Evolutionary conservation across 2,329 filamentous ascomycete genomes (phyloP).

Genomic region (Ploettnerulaceae sp.): DNA sequence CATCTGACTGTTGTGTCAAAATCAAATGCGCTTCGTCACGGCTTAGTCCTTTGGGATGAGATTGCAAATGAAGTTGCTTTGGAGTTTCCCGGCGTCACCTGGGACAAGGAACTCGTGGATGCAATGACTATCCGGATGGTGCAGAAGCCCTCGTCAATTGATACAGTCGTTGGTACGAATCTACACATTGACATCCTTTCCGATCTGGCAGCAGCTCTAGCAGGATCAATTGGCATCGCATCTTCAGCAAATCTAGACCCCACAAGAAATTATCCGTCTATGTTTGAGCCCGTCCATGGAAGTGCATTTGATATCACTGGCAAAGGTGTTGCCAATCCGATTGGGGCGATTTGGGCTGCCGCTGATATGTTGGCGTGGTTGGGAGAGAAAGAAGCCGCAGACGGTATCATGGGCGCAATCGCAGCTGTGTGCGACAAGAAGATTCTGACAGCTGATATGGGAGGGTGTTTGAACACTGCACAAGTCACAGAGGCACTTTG

Average conservation of each 20-base stretch:
- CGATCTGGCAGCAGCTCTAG: constrained; percentile 64
- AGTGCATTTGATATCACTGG: constrained; percentile 50
- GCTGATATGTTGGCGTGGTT: constrained; percentile 54
- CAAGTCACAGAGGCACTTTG: no score
- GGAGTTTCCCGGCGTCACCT: constrained; percentile 54
- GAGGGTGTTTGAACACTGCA: no score
- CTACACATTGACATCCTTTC: constrained; percentile 60
- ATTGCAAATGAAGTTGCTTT: constrained; percentile 48
- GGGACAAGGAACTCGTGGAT: constrained; percentile 62
- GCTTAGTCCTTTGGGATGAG: constrained; percentile 65
- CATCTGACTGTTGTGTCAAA: constrained; percentile 60
- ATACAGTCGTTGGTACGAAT: constrained; percentile 61
- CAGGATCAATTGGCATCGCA: constrained; percentile 67
- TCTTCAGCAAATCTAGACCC: constrained; percentile 66
- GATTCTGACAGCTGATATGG: constrained; percentile 47
- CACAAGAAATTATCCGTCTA: constrained; percentile 46
- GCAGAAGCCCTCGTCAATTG: constrained; percentile 50
- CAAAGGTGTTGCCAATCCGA: constrained; percentile 46
- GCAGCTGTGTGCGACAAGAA: constrained; percentile 48
- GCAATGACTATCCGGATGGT: constrained; percentile 49
- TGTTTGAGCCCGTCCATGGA: constrained; percentile 59
- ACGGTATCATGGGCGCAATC: constrained; percentile 45
- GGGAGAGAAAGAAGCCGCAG: constrained; percentile 47
- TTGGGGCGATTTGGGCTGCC: constrained; percentile 55
- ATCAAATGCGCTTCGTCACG: constrained; percentile 60